Conservation (phyloP, 768 basidiomycete genomes). For the Termitomyces sp. region DNA sequence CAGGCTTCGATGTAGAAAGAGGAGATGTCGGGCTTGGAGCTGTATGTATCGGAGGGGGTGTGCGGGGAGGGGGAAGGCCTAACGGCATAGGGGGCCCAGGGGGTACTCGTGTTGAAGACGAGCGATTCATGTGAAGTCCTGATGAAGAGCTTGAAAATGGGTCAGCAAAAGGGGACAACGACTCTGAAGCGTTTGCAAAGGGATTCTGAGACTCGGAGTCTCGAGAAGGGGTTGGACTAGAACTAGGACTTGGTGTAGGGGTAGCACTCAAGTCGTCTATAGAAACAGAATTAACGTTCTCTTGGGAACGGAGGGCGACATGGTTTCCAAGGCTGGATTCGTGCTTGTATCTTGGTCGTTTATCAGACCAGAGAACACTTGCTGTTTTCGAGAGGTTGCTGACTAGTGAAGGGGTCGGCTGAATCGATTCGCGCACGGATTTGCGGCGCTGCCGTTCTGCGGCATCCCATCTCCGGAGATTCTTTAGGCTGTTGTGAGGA, state of each 20-base stretch:
- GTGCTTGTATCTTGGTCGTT: conserved; percentile 28
- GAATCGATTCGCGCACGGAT: conserved; percentile 53
- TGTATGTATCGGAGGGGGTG: conserved; percentile 42
- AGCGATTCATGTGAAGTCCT: background rate
- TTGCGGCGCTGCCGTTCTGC: conserved; percentile 75
- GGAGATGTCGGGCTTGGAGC: conserved; percentile 32
- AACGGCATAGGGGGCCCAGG: conserved; percentile 50
- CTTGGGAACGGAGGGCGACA: conserved; percentile 44
- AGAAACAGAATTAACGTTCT: conserved; percentile 49
- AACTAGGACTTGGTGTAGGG: conserved; percentile 23
- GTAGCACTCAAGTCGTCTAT: conserved; percentile 46
- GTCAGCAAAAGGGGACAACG: conserved; percentile 48
- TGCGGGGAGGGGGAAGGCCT: conserved; percentile 57
- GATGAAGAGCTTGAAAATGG: conserved; percentile 18
- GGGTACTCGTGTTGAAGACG: conserved; percentile 16
- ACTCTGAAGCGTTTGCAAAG: conserved; percentile 41
- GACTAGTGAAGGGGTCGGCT: conserved; percentile 41
- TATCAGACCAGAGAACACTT: conserved; percentile 48
- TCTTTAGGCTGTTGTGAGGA: conserved; percentile 37
- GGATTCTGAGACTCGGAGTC: conserved; percentile 33
- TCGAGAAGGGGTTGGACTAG: conserved; percentile 17
- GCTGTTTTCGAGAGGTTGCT: conserved; percentile 55
- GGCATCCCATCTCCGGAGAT: conserved; percentile 71
- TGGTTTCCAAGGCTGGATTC: conserved; percentile 33
- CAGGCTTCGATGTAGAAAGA: conserved; percentile 17